Evolutionary conservation across 805 yeast species (phyloP), one percentile per base, ranked within the genome.

Genomic region (Clavispora vitiphila): DNA sequence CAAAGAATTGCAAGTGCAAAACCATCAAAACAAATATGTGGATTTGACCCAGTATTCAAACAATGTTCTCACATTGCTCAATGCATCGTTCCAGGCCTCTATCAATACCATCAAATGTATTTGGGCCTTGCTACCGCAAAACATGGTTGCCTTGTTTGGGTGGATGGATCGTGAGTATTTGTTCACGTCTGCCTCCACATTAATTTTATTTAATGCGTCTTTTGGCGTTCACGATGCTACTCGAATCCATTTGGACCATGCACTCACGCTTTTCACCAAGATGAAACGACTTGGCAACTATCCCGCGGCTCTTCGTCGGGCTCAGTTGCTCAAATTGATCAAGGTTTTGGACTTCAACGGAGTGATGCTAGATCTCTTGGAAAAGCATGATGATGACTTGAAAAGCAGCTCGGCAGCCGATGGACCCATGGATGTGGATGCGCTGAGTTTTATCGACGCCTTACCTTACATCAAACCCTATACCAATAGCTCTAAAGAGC

Each of bases 121-220:
- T 3, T 84, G 91, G 91, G 80, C 83, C 0, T 64, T 85, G 36
- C 68, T 81, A 56, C 86, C 85, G 0, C 85, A 81, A 42, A 83
- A 83, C 49, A 82, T 83, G 88, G 81, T 85, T n/a, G 91, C 95
- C 0, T 61, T 84, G 34, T 85, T 85, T 63, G 93, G 95, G 2
- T 85, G 86, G 69, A 84, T 85, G 91, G 95, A 85, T 56, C 70
- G 95, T 52, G 95, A 85, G 54, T 85, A 85, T 55, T 64, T 85
- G 19, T 85, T 83, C 58, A 84, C 89, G 0, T 78, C 90, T 0
- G 80, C 90, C 3, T 83, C 86, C 5, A 84, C 93, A 0, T 62
- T 84, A 36, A 77, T 84, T 12, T 65, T 85, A 32, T 84, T 83
- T 58, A 85, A 82, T 57, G 81, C 88, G 1, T 82, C 93, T 0